Evolutionary conservation across 2,329 filamentous ascomycete genomes (phyloP).

Genomic region (Xylaria sp.): DNA sequence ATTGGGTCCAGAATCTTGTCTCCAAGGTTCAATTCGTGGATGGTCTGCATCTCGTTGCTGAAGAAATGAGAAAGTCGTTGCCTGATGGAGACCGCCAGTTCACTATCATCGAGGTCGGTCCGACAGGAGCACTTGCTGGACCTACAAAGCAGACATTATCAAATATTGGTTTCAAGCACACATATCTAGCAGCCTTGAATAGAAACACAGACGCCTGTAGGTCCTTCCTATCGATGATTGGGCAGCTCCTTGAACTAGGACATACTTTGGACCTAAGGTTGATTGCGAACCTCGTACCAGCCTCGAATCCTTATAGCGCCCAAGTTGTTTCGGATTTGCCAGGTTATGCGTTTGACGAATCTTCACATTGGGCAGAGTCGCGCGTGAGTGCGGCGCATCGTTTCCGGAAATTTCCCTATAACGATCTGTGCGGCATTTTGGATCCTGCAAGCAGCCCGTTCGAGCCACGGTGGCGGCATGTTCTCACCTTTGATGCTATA

Average conservation of each 20-base stretch:
- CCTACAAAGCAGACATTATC: slow-evolving; percentile 21
- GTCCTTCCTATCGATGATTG: slow-evolving; percentile 22
- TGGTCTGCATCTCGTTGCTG: slow-evolving; percentile 5
- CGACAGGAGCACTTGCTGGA: slow-evolving; percentile 24
- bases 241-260: slow-evolving; percentile 23
- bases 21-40: slow-evolving; percentile 26
- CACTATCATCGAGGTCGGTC: slow-evolving; percentile 21
- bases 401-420: slow-evolving; percentile 28
- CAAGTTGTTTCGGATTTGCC: slow-evolving; percentile 16
- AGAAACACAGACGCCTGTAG: slow-evolving; percentile 24
- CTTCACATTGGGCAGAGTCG: slow-evolving; percentile 25
- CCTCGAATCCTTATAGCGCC: neutral
- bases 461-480: slow-evolving; percentile 23
- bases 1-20: slow-evolving; percentile 32
- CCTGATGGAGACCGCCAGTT: slow-evolving; percentile 16
- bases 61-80: slow-evolving; percentile 10
- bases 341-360: slow-evolving; percentile 26
- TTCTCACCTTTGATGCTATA: slow-evolving; percentile 25
- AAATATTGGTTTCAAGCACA: slow-evolving; percentile 19
- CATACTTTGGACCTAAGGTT: slow-evolving; percentile 9
- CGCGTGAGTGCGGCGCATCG: slow-evolving; percentile 25
- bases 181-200: slow-evolving; percentile 18
- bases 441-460: slow-evolving; percentile 24
- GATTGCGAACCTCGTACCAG: slow-evolving; percentile 12
- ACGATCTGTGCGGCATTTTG: slow-evolving; percentile 25